phyloP scores from a whole-genome alignment of 257 asterid species.

The Scutellaria baicalensis region DNA sequence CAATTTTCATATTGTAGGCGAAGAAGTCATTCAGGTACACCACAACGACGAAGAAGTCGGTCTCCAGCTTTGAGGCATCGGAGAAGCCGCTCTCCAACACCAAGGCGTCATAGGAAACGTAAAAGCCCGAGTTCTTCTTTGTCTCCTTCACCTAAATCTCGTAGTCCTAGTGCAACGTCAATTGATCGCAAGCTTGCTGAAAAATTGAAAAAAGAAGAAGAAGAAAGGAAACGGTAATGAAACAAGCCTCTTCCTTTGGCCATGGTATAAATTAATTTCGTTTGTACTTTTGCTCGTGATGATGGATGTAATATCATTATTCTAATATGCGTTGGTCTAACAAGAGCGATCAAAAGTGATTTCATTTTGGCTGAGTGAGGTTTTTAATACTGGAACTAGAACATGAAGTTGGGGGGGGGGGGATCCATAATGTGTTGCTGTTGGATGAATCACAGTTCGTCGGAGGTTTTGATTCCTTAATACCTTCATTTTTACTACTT shows the following conservation, averaged over 20 bases:
- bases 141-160: slow-evolving; percentile 58
- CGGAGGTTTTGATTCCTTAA: neutral
- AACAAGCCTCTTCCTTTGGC: neutral
- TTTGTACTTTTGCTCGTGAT: neutral
- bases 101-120: slow-evolving; percentile 62
- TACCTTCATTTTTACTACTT: neutral
- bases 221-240: slow-evolving; percentile 60
- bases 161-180: slow-evolving; percentile 44
- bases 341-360: neutral
- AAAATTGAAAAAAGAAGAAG: slow-evolving; percentile 61
- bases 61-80: slow-evolving; percentile 57
- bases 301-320: neutral
- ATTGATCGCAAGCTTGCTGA: slow-evolving; percentile 52
- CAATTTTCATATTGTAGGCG: slow-evolving; percentile 33
- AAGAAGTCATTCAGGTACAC: slow-evolving; percentile 45
- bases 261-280: neutral
- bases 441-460: neutral
- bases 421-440: neutral
- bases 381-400: neutral
- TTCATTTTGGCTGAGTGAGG: neutral
- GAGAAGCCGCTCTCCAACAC: slow-evolving; percentile 59
- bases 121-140: slow-evolving; percentile 53
- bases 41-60: slow-evolving; percentile 50
- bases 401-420: neutral
- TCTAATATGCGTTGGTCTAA: neutral